Conservation (phyloP, 2,329 filamentous ascomycete genomes). For the Fusarium sp. region DNA sequence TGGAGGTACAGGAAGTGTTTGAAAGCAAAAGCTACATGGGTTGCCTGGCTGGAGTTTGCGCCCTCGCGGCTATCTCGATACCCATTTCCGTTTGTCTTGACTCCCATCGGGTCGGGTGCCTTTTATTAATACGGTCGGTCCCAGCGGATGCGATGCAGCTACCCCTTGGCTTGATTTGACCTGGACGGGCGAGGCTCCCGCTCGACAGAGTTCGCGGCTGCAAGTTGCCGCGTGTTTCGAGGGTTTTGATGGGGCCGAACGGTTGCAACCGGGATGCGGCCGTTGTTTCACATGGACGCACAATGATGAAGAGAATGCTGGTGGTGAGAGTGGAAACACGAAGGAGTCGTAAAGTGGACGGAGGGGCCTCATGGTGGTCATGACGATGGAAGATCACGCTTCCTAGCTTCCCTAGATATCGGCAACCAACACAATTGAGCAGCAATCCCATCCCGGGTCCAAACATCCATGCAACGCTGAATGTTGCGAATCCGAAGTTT, state of each 20-base stretch:
- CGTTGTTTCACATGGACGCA: constrained; percentile 38
- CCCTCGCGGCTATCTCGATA: constrained; percentile 22
- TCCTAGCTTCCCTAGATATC: constrained; percentile 25
- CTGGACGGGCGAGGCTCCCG: constrained; percentile 12
- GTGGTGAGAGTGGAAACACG: constrained; percentile 28
- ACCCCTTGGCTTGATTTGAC: constrained; percentile 6
- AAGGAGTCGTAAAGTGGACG: constrained; percentile 15
- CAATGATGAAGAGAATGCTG: constrained; percentile 31
- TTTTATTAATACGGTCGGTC: constrained; percentile 23
- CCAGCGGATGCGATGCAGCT: constrained; percentile 24
- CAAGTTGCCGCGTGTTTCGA: constrained; percentile 41
- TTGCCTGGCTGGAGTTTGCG: constrained; percentile 32
- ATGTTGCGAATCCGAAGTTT: constrained; percentile 32
- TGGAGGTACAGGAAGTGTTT: constrained; percentile 6
- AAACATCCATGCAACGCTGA: constrained; percentile 35
- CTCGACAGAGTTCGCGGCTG: constrained; percentile 27
- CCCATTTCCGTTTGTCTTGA: constrained; percentile 26
- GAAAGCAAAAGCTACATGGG: constrained; percentile 16
- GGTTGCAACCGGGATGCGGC: constrained; percentile 32
- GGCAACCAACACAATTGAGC: constrained; percentile 33
- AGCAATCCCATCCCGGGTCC: constrained; percentile 22
- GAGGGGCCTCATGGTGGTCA: constrained; percentile 27
- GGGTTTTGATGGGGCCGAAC: constrained; percentile 28
- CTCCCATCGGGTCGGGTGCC: constrained; percentile 21
- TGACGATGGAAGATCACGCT: constrained; percentile 17